Base-by-base conservation (phyloP, 768 basidiomycete genomes). In the Leccinum uliginosum region DNA sequence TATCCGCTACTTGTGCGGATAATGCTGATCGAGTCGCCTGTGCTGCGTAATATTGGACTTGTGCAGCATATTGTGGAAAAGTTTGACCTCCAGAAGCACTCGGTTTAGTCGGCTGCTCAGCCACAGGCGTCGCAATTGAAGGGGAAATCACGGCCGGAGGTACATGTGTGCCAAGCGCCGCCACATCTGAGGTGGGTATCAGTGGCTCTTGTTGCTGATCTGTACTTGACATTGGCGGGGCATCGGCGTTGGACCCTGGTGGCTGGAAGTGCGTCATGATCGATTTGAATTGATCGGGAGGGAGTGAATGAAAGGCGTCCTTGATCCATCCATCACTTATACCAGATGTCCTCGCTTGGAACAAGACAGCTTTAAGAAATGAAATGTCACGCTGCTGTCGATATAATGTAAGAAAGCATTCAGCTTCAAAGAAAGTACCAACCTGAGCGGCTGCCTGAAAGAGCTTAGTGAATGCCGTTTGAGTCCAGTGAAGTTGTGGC, bases 361-460 rank as follows among this genome's bases (percentile, higher is more conserved):
- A 10, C 54, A 56, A 58, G 8, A 70, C 61, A 4, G 45, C 12
- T 43, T 62, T 58, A 27, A 67, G 8, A 19, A 43, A 9, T 12
- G 40, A n/a, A 14, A n/a, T 11, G 17, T 67, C 68, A n/a, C 47
- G 51, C 68, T 70, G 51, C 68, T 70, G 45, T 35, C 12, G 12
- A 15, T 27, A 27, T 19, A 24, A 27, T 19, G 29, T 66, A 35
- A 53, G 30, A 54, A 45, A 40, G 15, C 1, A 10, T n/a, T n/a
- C n/a, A 40, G 47, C 15, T 44, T 47, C 21, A 11, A 57, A 55
- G 8, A 26, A 50, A 49, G 35, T 14, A 59, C 69, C 4, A 50
- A 71, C 70, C 44, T 60, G 53, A 8, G 61, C 50, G 14, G 60
- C 64, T 1, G 6, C 19, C 35, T 66, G 71, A 30, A 71, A 73